Evolutionary conservation across 176 grass and related monocot species (phyloP).

Genomic region (Typha latifolia): DNA sequence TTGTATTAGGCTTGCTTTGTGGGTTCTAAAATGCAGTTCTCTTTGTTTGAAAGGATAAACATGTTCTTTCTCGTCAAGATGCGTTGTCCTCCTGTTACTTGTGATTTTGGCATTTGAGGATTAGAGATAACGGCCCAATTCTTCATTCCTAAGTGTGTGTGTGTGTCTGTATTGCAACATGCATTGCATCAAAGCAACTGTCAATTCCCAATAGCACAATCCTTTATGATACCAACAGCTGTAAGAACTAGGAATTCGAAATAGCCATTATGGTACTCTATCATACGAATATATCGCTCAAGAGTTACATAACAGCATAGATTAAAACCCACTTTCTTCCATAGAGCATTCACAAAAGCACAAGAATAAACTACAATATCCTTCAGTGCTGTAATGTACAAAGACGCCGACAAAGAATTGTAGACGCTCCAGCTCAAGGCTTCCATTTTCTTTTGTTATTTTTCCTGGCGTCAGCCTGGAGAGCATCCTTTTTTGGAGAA

Average conservation of each 20-base stretch:
- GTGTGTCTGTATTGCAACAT: too few relatives aligned
- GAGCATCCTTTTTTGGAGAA: not conserved
- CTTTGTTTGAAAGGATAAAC: too few relatives aligned
- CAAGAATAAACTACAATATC: not conserved
- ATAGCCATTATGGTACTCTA: too few relatives aligned
- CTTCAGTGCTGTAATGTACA: not conserved
- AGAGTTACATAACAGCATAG: not conserved
- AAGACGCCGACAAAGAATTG: not conserved
- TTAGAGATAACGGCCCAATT: too few relatives aligned
- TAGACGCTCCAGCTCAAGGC: slow-evolving; percentile 1
- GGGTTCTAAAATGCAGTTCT: not conserved
- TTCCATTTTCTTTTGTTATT: not conserved
- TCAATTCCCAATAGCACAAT: too few relatives aligned
- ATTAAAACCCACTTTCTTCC: not conserved
- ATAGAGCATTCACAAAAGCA: not conserved
- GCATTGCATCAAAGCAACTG: too few relatives aligned
- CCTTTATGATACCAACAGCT: too few relatives aligned
- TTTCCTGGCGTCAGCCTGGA: not conserved
- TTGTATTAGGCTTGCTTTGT: not conserved
- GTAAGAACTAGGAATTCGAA: too few relatives aligned
- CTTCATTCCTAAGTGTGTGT: too few relatives aligned
- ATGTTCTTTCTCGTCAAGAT: too few relatives aligned
- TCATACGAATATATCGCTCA: not conserved
- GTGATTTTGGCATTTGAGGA: too few relatives aligned
- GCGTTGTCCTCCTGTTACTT: too few relatives aligned